phyloP scores from a whole-genome alignment of 164 flowering plant species.

The Vitis labrusca region DNA sequence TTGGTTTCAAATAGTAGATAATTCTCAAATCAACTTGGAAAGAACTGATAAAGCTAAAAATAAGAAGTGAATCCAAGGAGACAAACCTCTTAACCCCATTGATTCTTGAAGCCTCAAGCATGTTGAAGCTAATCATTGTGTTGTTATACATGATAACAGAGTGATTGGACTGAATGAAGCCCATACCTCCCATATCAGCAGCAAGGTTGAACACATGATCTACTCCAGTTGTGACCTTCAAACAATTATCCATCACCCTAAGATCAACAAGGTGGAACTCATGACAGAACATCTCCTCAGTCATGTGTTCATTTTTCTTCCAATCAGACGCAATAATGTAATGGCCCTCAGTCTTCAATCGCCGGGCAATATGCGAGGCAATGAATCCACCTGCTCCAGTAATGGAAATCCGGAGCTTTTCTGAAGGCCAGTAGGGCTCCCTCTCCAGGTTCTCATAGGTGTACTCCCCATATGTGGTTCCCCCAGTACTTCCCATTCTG shows the following conservation, averaged over 20 bases:
- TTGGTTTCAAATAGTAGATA: no score
- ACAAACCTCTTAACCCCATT: conserved; percentile 87
- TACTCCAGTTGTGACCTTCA: conserved; percentile 79
- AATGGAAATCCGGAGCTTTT: conserved; percentile 83
- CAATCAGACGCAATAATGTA: conserved; percentile 97
- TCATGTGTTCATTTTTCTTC: conserved; percentile 99
- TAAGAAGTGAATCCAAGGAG: not conserved
- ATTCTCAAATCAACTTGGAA: no score
- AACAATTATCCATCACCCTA: conserved; percentile 96
- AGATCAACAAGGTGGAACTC: conserved; percentile 97
- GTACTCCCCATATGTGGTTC: conserved; percentile 62
- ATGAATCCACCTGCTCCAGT: conserved; percentile 99
- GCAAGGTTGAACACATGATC: conserved; percentile 99
- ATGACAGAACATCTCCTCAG: conserved; percentile 95
- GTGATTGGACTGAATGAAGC: conserved; percentile 98
- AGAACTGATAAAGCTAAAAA: no score
- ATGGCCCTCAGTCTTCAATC: conserved; percentile 94
- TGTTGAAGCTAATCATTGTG: conserved; percentile 98
- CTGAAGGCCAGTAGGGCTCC: conserved; percentile 93
- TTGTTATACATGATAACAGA: conserved; percentile 97
- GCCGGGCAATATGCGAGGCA: conserved; percentile 97
- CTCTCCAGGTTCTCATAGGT: conserved; percentile 85
- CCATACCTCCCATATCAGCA: conserved; percentile 99
- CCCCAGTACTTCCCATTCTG: conserved; percentile 82
- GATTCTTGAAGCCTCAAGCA: conserved; percentile 92